Evolutionary conservation across 1,284 basidiomycete genomes (phyloP), one percentile per base, ranked within the genome.

Genomic region (Ustilago hordei): DNA sequence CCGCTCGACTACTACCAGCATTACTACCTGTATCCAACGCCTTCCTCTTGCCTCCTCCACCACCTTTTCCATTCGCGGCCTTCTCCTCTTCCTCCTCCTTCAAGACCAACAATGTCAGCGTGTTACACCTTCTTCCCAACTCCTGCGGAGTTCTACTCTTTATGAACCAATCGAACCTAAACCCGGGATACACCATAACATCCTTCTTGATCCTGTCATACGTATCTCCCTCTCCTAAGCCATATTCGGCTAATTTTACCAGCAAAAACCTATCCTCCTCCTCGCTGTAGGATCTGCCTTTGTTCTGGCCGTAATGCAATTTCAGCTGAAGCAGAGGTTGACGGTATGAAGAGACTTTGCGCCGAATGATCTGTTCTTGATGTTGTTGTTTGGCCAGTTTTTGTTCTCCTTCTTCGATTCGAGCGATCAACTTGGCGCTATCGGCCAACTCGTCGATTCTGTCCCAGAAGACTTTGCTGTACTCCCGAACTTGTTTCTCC

Each of bases 201-300:
- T 99, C 96, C 87, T 92, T 91, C 89, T 98, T 98, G 88, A 99
- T 98, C 58, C 92, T 88, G 84, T 99, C 96, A 85, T 95, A 98
- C 43, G 95, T 93, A 82, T 98, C 95, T 64, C 98, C 95, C 35
- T 91, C 89, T 62, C 92, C 91, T 88, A 99, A 91, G 13, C 95
- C 95, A 85, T 99, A 96, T 87, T 97, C 91, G 84, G 92, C 91
- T 70, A 99, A 88, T 36, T 95, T 91, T 84, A 94, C 95, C 34
- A 99, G 90, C 32, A 99, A 89, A 88, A 98, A 99, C 28, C 96
- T 90, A 84, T 99, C 97, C 84, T 99, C 97, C 84, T 99, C 96
- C 80, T 99, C 96, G 36, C 91, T 93, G 87, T 98, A 99, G 4
- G 94, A 92, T 84, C 98, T 98, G 59, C 82, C 81, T 95, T 75